phyloP scores from a whole-genome alignment of 2,329 filamentous ascomycete species.

The Fusarium citri region DNA sequence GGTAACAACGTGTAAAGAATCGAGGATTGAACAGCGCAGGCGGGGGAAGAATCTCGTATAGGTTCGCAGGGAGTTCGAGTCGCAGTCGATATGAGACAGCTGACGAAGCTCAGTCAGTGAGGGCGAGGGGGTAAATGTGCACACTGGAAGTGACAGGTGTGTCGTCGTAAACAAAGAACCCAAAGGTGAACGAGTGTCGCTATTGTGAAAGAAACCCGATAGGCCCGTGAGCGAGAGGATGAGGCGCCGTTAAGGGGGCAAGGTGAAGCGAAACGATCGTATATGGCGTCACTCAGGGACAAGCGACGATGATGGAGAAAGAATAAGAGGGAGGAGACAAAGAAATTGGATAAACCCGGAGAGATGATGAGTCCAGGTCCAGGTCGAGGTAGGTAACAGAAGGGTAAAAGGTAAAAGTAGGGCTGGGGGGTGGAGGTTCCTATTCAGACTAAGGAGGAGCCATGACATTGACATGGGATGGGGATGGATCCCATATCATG shows the following conservation, averaged over 20 bases:
- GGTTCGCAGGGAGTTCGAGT: constrained; percentile 24
- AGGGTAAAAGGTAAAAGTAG: constrained; percentile 31
- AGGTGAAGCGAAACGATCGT: constrained; percentile 24
- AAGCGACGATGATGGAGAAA: constrained; percentile 34
- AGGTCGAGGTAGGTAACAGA: neutral
- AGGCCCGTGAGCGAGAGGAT: constrained; percentile 31
- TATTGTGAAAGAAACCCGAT: constrained; percentile 14
- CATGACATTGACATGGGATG: constrained; percentile 38
- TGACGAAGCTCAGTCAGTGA: constrained; percentile 15
- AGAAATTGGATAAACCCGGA: constrained; percentile 34
- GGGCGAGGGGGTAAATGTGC: neutral
- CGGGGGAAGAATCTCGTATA: constrained; percentile 21
- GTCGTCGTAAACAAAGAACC: constrained; percentile 23
- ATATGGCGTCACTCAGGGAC: constrained; percentile 35
- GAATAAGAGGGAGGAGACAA: constrained; percentile 20
- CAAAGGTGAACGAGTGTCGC: constrained; percentile 34
- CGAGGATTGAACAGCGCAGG: constrained; percentile 7
- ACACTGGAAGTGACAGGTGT: neutral
- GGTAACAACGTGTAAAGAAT: constrained; percentile 13
- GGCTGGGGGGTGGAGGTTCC: constrained; percentile 38
- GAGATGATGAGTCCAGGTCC: neutral
- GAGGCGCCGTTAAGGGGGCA: constrained; percentile 33
- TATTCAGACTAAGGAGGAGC: constrained; percentile 33
- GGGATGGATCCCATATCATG: constrained; percentile 37
- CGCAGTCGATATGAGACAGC: constrained; percentile 17